A percentile compares a stretch with the other conserved stretches of the same genome.
phyloP scores from a whole-genome alignment of 2,329 filamentous ascomycete species.

The Aureobasidium sp. region DNA sequence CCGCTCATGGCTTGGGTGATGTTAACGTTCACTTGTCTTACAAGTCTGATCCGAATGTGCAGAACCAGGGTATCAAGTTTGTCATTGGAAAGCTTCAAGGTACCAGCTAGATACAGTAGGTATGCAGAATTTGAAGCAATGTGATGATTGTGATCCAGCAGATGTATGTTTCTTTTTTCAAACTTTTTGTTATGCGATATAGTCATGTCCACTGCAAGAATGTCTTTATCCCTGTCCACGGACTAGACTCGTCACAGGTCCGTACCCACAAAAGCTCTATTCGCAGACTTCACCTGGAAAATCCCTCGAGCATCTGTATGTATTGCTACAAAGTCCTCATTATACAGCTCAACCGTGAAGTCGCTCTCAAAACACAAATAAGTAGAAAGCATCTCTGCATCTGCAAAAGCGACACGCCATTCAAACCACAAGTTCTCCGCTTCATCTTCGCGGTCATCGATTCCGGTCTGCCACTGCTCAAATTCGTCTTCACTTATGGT shows the following conservation, averaged over 20 bases:
- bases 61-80: constrained; percentile 25
- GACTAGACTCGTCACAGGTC: too few species aligned
- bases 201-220: too few species aligned
- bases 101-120: neutral
- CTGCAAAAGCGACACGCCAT: neutral
- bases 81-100: constrained; percentile 17
- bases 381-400: neutral
- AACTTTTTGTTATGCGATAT: too few species aligned
- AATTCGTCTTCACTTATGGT: neutral
- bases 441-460: neutral
- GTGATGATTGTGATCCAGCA: too few species aligned
- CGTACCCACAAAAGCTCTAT: neutral
- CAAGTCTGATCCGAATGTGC: constrained; percentile 20
- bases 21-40: constrained; percentile 27
- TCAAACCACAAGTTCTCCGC: neutral
- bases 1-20: constrained; percentile 26
- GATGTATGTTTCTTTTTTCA: too few species aligned
- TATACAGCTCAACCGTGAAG: neutral
- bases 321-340: neutral
- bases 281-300: neutral
- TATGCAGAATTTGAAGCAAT: too few species aligned
- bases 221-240: too few species aligned
- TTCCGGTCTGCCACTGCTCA: neutral
- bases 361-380: neutral
- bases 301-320: neutral